Evolutionary conservation across 176 grass and related monocot genomes (phyloP).

Genomic region (Musa troglodytarum): DNA sequence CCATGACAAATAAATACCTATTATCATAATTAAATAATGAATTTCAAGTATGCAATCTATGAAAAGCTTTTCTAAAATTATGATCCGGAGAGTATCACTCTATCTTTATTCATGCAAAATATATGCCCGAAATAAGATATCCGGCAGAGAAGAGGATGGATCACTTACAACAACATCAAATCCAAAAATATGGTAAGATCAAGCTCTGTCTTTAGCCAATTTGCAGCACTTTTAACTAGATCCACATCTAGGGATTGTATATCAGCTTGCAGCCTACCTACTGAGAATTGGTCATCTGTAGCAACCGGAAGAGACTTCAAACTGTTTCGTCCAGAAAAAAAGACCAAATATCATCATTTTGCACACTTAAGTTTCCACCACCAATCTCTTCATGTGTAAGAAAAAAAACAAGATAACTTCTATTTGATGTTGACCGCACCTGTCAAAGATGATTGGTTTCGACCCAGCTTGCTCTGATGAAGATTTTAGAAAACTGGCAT

Average conservation of each 20-base stretch:
- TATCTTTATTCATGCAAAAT: neutral
- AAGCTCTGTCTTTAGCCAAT: constrained; percentile 47
- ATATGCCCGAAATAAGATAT: constrained; percentile 3
- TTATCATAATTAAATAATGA: neutral
- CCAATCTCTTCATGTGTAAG: neutral
- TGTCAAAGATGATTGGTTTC: constrained; percentile 70
- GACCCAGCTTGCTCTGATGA: constrained; percentile 34
- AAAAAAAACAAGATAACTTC: neutral
- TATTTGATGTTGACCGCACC: constrained; percentile 26
- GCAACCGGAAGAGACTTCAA: constrained; percentile 89
- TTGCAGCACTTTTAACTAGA: constrained; percentile 53
- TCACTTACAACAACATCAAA: constrained; percentile 93
- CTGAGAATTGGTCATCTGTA: constrained; percentile 37
- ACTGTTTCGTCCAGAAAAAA: constrained; percentile 27
- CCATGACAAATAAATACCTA: neutral
- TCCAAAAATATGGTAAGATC: constrained; percentile 91
- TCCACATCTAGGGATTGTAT: constrained; percentile 32
- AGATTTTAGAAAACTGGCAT: constrained; percentile 57
- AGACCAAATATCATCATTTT: neutral
- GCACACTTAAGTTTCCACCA: neutral
- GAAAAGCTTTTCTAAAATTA: neutral
- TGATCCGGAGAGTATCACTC: neutral
- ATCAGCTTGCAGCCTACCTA: neutral
- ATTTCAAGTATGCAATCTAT: neutral
- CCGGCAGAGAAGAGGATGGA: constrained; percentile 2